Conservation (phyloP, 1,139 yeast species). For the Candida smagusa region DNA sequence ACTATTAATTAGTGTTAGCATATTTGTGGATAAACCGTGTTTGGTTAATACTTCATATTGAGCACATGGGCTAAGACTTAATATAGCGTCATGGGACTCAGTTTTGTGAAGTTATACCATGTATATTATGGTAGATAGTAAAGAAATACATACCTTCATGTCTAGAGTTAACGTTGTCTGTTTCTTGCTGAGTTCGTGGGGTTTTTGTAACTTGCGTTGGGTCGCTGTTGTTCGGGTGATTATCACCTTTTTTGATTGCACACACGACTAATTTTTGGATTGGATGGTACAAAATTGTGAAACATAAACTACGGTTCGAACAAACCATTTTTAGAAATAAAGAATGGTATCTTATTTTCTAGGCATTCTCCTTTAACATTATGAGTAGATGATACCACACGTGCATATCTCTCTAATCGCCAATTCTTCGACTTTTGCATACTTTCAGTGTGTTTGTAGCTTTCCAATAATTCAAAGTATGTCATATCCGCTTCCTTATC, state of each 20-base stretch:
- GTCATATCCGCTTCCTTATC: too few relatives aligned
- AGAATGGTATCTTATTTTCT: background rate
- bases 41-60: background rate
- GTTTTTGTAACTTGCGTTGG: background rate
- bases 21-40: background rate
- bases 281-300: background rate
- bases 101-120: too few relatives aligned
- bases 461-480: too few relatives aligned
- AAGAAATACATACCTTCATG: slow-evolving; percentile 16
- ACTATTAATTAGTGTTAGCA: slow-evolving; percentile 42
- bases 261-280: background rate
- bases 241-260: slow-evolving; percentile 8
- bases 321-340: background rate
- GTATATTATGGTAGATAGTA: too few relatives aligned
- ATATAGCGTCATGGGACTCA: too few relatives aligned
- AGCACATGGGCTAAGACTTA: background rate
- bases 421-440: slow-evolving; percentile 22
- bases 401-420: slow-evolving; percentile 24
- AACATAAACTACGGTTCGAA: background rate
- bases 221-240: slow-evolving; percentile 14
- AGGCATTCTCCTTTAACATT: slow-evolving; percentile 4
- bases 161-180: background rate
- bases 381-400: slow-evolving; percentile 20
- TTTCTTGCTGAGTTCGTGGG: background rate
- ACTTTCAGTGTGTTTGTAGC: slow-evolving; percentile 4